These are phyloP conservation scores for Bipolaris sorokiniana DNA, from an alignment of 2,329 filamentous ascomycete species.

Conservation along the genomic window DNA sequence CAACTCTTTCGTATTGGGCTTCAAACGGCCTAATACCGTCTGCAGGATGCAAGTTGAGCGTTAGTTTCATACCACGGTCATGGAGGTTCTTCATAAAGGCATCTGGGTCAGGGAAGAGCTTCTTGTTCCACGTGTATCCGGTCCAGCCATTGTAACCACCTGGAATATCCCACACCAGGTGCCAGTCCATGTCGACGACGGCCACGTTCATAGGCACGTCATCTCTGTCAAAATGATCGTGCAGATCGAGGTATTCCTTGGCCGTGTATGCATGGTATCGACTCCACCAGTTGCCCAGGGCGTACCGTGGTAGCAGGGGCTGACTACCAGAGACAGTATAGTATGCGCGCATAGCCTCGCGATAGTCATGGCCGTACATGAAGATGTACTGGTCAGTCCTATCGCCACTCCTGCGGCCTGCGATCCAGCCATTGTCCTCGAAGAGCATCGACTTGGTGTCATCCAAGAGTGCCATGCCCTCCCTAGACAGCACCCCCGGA, in stretches of 20 bases:
- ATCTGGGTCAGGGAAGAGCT: constrained; percentile 60
- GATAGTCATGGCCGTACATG: constrained; percentile 64
- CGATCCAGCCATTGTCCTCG: constrained; percentile 59
- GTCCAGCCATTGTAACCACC: constrained; percentile 60
- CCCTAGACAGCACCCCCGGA: constrained; percentile 58
- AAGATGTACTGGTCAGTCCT: constrained; percentile 67
- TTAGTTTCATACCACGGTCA: constrained; percentile 59
- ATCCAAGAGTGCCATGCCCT: constrained; percentile 61
- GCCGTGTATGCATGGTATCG: constrained; percentile 65
- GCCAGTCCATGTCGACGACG: constrained; percentile 72
- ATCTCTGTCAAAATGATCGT: constrained; percentile 61
- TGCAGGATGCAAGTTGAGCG: constrained; percentile 68
- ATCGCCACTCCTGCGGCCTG: constrained; percentile 54
- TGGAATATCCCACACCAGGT: constrained; percentile 55
- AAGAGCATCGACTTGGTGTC: constrained; percentile 65
- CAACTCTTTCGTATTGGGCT: constrained; percentile 62
- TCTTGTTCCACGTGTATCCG: constrained; percentile 67
- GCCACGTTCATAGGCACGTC: constrained; percentile 64
- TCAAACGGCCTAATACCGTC: constrained; percentile 64
- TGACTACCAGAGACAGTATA: constrained; percentile 64
- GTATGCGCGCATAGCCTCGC: constrained; percentile 60
- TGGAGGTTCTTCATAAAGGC: constrained; percentile 61
- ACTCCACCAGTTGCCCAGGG: constrained; percentile 70
- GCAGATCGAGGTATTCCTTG: constrained; percentile 62
- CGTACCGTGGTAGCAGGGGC: constrained; percentile 63